phyloP scores from a whole-genome alignment of 202 grass and related monocot genomes.

The Miscanthus sacchariflorus region DNA sequence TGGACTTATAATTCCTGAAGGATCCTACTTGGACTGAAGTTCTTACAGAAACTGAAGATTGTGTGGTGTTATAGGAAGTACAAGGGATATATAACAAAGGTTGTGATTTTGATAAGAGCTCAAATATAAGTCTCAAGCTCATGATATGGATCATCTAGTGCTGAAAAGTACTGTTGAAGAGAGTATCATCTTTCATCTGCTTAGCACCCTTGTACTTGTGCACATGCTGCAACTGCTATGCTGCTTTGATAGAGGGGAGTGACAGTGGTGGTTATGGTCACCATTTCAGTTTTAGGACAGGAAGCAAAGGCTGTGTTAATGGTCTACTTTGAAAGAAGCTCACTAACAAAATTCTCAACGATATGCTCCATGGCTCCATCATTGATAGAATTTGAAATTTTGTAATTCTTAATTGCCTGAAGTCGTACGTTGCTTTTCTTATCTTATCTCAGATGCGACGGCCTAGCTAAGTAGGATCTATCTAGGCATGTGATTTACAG shows the following conservation, averaged over 20 bases:
- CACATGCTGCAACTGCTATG: neutral
- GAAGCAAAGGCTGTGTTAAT: neutral
- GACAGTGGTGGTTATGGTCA: neutral
- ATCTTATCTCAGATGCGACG: neutral
- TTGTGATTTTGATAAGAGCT: constrained; percentile 3
- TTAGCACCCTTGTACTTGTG: neutral
- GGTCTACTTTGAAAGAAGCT: neutral
- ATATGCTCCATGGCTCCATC: neutral
- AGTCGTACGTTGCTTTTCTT: neutral
- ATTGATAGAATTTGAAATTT: neutral
- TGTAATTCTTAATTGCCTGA: neutral
- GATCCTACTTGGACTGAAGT: neutral
- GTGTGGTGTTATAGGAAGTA: neutral
- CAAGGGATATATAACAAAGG: no score
- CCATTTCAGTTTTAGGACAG: neutral
- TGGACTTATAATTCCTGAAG: neutral
- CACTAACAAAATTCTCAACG: neutral
- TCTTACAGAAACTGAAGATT: neutral
- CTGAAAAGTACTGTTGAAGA: neutral
- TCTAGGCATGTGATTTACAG: neutral
- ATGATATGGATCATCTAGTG: constrained; percentile 27
- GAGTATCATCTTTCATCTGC: neutral
- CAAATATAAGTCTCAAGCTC: neutral
- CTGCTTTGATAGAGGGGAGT: neutral
- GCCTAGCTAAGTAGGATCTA: neutral